Percentiles rank a stretch among this genome's conserved stretches.
Conservation (phyloP, 768 basidiomycete genomes). For the Obba rivulosa region DNA sequence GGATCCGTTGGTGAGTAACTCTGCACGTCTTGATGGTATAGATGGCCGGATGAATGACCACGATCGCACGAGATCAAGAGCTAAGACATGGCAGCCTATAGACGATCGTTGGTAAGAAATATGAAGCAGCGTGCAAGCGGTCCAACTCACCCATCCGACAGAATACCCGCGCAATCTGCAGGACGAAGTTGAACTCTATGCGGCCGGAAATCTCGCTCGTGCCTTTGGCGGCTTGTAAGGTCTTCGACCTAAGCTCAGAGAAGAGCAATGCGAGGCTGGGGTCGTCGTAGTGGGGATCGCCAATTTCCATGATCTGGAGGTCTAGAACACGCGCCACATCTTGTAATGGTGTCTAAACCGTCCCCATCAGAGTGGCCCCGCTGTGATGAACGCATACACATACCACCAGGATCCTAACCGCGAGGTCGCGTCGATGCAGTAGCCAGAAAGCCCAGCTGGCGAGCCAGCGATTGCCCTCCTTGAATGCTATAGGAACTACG, state of each 20-base stretch:
- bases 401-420: slow-evolving; percentile 87
- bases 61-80: slow-evolving; percentile 80
- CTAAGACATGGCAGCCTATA: slow-evolving; percentile 88
- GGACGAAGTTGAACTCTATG: slow-evolving; percentile 91
- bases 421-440: slow-evolving; percentile 79
- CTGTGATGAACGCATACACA: slow-evolving; percentile 20
- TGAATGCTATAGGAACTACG: slow-evolving; percentile 81
- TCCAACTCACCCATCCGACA: slow-evolving; percentile 80
- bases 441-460: slow-evolving; percentile 97
- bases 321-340: slow-evolving; percentile 60
- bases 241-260: slow-evolving; percentile 83
- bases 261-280: slow-evolving; percentile 89
- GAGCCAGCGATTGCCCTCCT: slow-evolving; percentile 86
- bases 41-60: slow-evolving; percentile 91
- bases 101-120: neutral
- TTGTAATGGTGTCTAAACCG: slow-evolving; percentile 67
- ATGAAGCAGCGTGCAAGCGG: neutral
- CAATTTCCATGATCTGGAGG: slow-evolving; percentile 57
- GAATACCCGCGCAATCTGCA: slow-evolving; percentile 91
- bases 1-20: slow-evolving; percentile 23
- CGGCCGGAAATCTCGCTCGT: slow-evolving; percentile 85
- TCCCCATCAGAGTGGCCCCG: slow-evolving; percentile 1
- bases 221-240: slow-evolving; percentile 89
- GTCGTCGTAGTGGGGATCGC: slow-evolving; percentile 88
- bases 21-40: slow-evolving; percentile 24